These are phyloP conservation scores for Erysimum cheiri DNA, from an alignment of 441 rosid species.

Conservation along the genomic window DNA sequence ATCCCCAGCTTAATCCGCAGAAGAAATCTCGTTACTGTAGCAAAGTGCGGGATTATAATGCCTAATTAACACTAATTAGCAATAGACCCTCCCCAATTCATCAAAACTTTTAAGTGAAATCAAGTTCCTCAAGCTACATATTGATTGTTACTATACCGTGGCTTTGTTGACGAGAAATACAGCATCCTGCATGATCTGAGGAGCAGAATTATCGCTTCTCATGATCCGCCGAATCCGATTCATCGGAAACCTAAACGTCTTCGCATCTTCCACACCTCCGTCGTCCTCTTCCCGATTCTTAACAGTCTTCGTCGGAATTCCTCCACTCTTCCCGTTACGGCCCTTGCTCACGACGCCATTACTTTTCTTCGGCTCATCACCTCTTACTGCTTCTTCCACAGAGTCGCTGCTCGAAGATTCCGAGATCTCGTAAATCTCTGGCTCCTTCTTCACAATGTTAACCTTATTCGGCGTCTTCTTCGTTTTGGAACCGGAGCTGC, in stretches of 20 bases:
- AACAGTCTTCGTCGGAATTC: slow-evolving; percentile 29
- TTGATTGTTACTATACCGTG: slow-evolving; percentile 52
- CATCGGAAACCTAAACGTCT: slow-evolving; percentile 68
- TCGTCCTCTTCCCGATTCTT: slow-evolving; percentile 40
- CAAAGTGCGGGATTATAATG: not conserved
- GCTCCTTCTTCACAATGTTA: slow-evolving; percentile 29
- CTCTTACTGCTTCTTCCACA: slow-evolving; percentile 22
- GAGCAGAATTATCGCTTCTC: slow-evolving; percentile 54
- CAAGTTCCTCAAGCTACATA: not conserved
- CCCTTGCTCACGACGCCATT: slow-evolving; percentile 28
- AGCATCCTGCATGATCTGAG: slow-evolving; percentile 60
- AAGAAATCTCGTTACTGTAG: not conserved
- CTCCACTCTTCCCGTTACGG: slow-evolving; percentile 24
- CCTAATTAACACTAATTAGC: slow-evolving; percentile 14
- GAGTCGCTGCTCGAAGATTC: slow-evolving; percentile 51
- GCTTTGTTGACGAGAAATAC: slow-evolving; percentile 88
- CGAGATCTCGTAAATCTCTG: slow-evolving; percentile 37
- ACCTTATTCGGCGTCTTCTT: not conserved
- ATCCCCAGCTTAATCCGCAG: not conserved
- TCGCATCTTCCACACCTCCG: slow-evolving; percentile 50
- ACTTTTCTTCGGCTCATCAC: slow-evolving; percentile 18
- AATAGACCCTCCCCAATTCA: slow-evolving; percentile 9
- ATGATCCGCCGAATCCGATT: slow-evolving; percentile 73
- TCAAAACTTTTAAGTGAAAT: slow-evolving; percentile 5
- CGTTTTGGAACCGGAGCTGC: slow-evolving; percentile 21